These are phyloP conservation scores for Leccinum ochraceum DNA, from an alignment of 768 basidiomycete species.

Conservation along the genomic window DNA sequence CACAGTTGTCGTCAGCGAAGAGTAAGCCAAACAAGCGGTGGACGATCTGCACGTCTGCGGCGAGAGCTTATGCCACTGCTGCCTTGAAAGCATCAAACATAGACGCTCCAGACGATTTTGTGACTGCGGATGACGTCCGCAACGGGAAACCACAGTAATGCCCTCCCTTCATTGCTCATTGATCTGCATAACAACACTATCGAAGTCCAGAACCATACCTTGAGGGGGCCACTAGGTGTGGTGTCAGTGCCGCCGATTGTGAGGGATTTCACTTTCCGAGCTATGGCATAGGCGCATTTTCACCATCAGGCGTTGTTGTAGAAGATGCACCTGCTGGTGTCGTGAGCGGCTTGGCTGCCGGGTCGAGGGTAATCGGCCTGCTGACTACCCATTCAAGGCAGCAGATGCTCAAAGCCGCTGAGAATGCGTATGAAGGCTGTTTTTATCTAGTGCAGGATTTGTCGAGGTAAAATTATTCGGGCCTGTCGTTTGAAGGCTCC, in stretches of 20 bases:
- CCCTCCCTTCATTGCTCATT: background rate
- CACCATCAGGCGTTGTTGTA: conserved; percentile 68
- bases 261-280: conserved; percentile 8
- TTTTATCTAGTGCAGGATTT: conserved; percentile 71
- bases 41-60: conserved; percentile 90
- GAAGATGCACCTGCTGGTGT: conserved; percentile 92
- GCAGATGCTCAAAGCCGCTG: conserved; percentile 61
- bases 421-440: conserved; percentile 38
- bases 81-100: conserved; percentile 70
- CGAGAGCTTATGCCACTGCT: conserved; percentile 67
- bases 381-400: conserved; percentile 77
- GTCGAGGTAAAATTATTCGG: conserved; percentile 48
- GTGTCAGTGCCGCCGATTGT: conserved; percentile 49
- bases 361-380: conserved; percentile 81
- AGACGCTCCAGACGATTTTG: conserved; percentile 69
- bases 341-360: conserved; percentile 75
- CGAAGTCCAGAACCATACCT: conserved; percentile 87
- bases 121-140: conserved; percentile 81
- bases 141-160: conserved; percentile 78
- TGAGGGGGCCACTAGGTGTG: conserved; percentile 73
- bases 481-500: background rate
- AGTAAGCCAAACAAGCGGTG: conserved; percentile 61
- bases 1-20: conserved; percentile 30
- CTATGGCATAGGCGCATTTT: conserved; percentile 8
- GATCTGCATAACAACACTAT: conserved; percentile 4